Conservation (phyloP, 441 rosid genomes). For the Gossypium schwendimanii region DNA sequence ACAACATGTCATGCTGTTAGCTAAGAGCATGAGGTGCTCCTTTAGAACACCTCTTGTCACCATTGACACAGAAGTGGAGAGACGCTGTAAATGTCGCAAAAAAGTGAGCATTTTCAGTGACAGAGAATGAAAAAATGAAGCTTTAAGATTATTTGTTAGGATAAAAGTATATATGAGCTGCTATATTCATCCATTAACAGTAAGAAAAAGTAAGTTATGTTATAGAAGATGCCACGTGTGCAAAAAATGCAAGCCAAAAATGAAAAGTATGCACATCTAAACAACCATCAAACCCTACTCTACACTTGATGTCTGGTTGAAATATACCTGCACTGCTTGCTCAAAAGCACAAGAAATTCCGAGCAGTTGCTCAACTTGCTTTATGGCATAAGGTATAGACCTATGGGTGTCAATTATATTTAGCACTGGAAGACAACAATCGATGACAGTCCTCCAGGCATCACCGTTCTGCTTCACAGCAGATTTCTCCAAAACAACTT, state of each 20-base stretch:
- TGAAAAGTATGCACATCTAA: background rate
- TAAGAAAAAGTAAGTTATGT: background rate
- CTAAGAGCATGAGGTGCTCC: slow-evolving; percentile 87
- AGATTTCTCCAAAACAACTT: slow-evolving; percentile 62
- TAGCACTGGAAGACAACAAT: slow-evolving; percentile 80
- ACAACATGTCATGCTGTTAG: slow-evolving; percentile 80
- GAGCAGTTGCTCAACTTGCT: slow-evolving; percentile 83
- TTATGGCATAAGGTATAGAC: slow-evolving; percentile 78
- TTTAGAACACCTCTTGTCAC: slow-evolving; percentile 82
- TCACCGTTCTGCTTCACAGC: slow-evolving; percentile 77
- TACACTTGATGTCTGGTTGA: background rate
- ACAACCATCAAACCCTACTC: background rate
- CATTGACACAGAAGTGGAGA: slow-evolving; percentile 69
- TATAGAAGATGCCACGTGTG: background rate
- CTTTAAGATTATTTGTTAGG: background rate
- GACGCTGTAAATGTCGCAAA: slow-evolving; percentile 58
- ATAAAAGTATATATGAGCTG: background rate
- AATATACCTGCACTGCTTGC: slow-evolving; percentile 73
- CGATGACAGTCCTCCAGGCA: slow-evolving; percentile 88
- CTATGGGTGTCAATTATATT: slow-evolving; percentile 71
- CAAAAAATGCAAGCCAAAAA: background rate
- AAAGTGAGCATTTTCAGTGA: slow-evolving; percentile 7
- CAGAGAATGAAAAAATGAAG: background rate
- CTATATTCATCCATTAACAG: background rate
- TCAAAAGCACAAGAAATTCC: slow-evolving; percentile 89